Conservation (phyloP, 1,284 basidiomycete genomes). For the Fomitopsis betulina region DNA sequence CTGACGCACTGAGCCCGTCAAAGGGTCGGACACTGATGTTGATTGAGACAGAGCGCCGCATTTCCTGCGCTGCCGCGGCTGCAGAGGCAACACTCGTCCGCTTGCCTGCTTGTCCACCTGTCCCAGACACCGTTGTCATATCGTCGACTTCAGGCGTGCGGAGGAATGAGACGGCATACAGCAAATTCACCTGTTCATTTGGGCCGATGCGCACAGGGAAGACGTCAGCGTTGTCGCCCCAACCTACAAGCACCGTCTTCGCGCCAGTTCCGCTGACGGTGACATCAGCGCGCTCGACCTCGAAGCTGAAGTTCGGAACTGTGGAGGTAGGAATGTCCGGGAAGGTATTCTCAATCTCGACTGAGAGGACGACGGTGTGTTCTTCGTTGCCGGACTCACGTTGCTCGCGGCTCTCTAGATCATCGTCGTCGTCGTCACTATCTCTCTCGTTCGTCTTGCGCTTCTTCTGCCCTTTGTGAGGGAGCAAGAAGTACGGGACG, state of each 20-base stretch:
- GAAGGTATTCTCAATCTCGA: slow-evolving; percentile 76
- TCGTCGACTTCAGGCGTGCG: slow-evolving; percentile 53
- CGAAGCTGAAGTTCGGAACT: slow-evolving; percentile 58
- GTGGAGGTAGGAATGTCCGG: slow-evolving; percentile 17
- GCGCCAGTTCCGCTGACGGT: slow-evolving; percentile 73
- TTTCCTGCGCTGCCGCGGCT: slow-evolving; percentile 29
- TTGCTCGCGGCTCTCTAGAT: slow-evolving; percentile 47
- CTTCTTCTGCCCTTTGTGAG: slow-evolving; percentile 21
- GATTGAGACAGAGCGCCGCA: slow-evolving; percentile 75
- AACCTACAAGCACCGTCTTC: slow-evolving; percentile 62
- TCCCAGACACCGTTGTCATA: slow-evolving; percentile 32
- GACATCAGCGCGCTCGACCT: slow-evolving; percentile 69
- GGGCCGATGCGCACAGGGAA: slow-evolving; percentile 71
- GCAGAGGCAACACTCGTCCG: slow-evolving; percentile 1
- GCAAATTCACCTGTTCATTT: slow-evolving; percentile 79
- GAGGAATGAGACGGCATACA: slow-evolving; percentile 80
- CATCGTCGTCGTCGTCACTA: slow-evolving; percentile 35
- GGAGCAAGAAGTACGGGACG: slow-evolving; percentile 71
- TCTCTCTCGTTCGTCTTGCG: slow-evolving; percentile 11
- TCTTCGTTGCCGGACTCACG: slow-evolving; percentile 73
- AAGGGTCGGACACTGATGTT: slow-evolving; percentile 71
- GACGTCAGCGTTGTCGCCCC: slow-evolving; percentile 43
- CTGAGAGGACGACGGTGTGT: slow-evolving; percentile 78
- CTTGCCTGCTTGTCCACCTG: slow-evolving; percentile 8
- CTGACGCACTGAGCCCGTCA: slow-evolving; percentile 6